Conservation (phyloP, 768 basidiomycete genomes). For the Leucocoprinus sp. region DNA sequence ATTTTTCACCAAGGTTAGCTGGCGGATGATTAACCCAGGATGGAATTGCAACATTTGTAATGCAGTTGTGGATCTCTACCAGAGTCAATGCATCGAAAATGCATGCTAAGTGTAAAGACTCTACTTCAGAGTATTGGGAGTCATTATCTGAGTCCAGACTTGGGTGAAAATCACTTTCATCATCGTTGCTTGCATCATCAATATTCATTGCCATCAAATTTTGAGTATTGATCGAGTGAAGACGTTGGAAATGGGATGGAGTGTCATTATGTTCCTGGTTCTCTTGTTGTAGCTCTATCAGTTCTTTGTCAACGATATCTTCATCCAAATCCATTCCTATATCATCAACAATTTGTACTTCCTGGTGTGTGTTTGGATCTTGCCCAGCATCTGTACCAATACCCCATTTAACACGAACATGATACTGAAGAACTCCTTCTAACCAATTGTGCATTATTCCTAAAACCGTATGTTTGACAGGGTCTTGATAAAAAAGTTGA, state of each 20-base stretch:
- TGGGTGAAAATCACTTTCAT: too few species aligned
- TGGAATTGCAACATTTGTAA: constrained; percentile 8
- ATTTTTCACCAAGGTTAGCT: constrained; percentile 16
- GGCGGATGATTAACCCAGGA: constrained; percentile 17
- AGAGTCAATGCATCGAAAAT: constrained; percentile 9
- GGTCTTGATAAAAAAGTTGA: constrained; percentile 16
- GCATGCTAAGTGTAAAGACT: too few species aligned
- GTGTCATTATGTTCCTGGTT: background rate
- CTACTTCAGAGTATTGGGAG: too few species aligned
- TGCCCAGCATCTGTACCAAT: too few species aligned
- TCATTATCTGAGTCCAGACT: too few species aligned
- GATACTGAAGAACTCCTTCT: too few species aligned
- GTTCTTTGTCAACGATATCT: background rate
- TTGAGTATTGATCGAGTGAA: too few species aligned
- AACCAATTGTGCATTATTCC: constrained; percentile 22
- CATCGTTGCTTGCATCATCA: background rate
- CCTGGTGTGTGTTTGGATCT: too few species aligned
- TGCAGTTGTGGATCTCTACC: constrained; percentile 7
- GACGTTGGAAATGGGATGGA: background rate
- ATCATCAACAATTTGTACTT: too few species aligned
- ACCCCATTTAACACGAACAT: background rate
- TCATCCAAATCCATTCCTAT: background rate
- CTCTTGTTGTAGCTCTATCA: background rate
- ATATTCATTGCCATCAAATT: background rate
- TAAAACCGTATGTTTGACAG: constrained; percentile 17